Base-by-base conservation (phyloP, 176 grass and related monocot genomes). In the Canna indica region DNA sequence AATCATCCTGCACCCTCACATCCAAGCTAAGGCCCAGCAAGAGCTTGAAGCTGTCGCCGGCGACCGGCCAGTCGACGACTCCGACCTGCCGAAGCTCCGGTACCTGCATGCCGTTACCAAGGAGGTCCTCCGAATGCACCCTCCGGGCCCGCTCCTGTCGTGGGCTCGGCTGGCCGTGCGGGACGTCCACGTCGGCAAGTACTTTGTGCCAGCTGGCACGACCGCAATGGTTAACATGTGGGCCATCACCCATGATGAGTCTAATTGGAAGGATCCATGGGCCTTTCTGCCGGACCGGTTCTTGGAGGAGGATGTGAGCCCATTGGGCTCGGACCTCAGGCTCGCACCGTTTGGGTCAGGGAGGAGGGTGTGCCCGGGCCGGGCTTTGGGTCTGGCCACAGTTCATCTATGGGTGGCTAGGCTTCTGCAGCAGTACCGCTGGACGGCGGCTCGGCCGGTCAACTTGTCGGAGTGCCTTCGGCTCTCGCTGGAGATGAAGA, bases 141-240 rank as follows among this genome's bases (percentile, higher is more conserved):
- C 83, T 0, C 83, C 83, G 0, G 83, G 78, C 9, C 83, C 78
- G 1, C 83, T 85, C 42, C 83, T 81, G 8, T 85, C 83, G 0
- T 85, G 83, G 83, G 83, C 83, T 1, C 69, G 83, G 2, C 53
- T 85, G 0, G 74, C 79, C 0, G 48, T 60, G 11, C 65, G 9
- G 0, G 84, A 79, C 33, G 10, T 67, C 30, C 38, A 2, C 0
- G 71, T 86, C 1, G 71, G 32, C 10, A 86, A 86, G 48, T 45
- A 71, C 48, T 29, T 82, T 1, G 48, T 86, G 7, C 79, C 66
- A 0, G 65, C 75, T 0, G 84, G 79, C 1, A 86, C 84, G 0
- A 86, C 66, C 1, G 76, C 79, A 0, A 79, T 86, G 79, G 84
- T 86, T 75, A 86, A 82, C 48, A 82, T 86, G 84, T 86, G 76